Conservation (phyloP, 169 alveolate genomes). For the Cryptosporidium viatorum region DNA sequence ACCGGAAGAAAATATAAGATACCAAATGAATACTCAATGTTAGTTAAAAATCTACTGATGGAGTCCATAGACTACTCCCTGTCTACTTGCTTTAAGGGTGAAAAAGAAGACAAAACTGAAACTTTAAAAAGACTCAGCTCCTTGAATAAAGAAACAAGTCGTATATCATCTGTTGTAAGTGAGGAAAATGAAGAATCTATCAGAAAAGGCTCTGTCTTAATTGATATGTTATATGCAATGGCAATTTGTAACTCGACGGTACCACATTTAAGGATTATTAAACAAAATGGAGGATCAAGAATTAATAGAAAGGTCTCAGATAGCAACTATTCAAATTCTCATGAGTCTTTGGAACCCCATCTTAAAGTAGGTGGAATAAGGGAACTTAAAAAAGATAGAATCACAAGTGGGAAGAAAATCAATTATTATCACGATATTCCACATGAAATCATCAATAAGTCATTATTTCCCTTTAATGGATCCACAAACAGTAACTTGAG, state of each 20-base stretch:
- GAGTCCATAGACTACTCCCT: slow-evolving; percentile 47
- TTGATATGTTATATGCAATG: slow-evolving; percentile 72
- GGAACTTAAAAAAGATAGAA: not conserved
- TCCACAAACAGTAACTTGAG: not conserved
- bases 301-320: not conserved
- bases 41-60: slow-evolving; percentile 23
- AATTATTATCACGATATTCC: slow-evolving; percentile 5
- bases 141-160: not conserved
- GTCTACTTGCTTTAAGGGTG: slow-evolving; percentile 4
- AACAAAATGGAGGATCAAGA: not conserved
- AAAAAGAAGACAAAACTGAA: not conserved
- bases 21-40: slow-evolving; percentile 27
- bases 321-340: not conserved
- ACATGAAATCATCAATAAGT: not conserved
- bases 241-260: slow-evolving; percentile 63
- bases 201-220: slow-evolving; percentile 1
- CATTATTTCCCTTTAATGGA: not conserved
- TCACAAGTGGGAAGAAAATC: not conserved
- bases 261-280: slow-evolving; percentile 51
- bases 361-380: not conserved
- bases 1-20: slow-evolving; percentile 7
- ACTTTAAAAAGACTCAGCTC: not conserved
- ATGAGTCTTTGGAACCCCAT: not conserved
- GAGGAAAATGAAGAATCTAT: not conserved
- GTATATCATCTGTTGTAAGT: not conserved